phyloP scores from a whole-genome alignment of 164 flowering plant genomes.

The Kingdonia uniflora region DNA sequence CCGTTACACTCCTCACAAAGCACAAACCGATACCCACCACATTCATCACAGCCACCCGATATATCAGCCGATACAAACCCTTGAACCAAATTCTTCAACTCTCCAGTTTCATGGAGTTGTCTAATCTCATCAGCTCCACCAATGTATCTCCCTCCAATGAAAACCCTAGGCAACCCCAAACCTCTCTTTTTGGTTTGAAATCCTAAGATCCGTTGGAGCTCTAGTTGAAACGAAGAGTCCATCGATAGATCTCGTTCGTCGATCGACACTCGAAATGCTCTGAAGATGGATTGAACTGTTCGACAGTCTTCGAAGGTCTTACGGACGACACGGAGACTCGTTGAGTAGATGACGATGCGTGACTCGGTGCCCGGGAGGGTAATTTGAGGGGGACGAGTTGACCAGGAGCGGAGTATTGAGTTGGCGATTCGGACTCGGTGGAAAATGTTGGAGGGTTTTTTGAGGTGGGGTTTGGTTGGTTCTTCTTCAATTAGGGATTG shows the following conservation, averaged over 20 bases:
- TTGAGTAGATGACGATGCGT: constrained; percentile 49
- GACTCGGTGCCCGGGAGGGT: constrained; percentile 16
- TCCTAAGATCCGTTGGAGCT: constrained; percentile 37
- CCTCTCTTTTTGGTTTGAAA: background rate
- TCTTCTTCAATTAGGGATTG: constrained; percentile 29
- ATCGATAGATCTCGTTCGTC: constrained; percentile 81
- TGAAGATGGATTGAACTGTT: constrained; percentile 46
- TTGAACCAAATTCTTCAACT: constrained; percentile 40
- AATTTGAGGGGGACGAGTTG: constrained; percentile 16
- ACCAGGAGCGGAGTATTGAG: constrained; percentile 26
- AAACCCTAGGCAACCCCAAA: constrained; percentile 47
- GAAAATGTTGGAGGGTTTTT: constrained; percentile 31
- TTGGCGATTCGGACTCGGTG: constrained; percentile 45
- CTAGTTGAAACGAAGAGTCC: constrained; percentile 38
- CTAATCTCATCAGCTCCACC: constrained; percentile 70
- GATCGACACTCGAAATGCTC: constrained; percentile 39
- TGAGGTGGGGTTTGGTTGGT: background rate
- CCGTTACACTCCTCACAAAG: constrained; percentile 47
- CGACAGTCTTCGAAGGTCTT: constrained; percentile 68
- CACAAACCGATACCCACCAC: constrained; percentile 57
- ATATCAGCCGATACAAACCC: constrained; percentile 28
- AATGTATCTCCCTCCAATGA: constrained; percentile 48
- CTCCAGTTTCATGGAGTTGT: constrained; percentile 51
- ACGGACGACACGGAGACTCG: constrained; percentile 67
- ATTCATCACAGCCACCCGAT: constrained; percentile 28